phyloP scores from a whole-genome alignment of 306 rosid genomes.

The Gynostemma pentaphyllum region DNA sequence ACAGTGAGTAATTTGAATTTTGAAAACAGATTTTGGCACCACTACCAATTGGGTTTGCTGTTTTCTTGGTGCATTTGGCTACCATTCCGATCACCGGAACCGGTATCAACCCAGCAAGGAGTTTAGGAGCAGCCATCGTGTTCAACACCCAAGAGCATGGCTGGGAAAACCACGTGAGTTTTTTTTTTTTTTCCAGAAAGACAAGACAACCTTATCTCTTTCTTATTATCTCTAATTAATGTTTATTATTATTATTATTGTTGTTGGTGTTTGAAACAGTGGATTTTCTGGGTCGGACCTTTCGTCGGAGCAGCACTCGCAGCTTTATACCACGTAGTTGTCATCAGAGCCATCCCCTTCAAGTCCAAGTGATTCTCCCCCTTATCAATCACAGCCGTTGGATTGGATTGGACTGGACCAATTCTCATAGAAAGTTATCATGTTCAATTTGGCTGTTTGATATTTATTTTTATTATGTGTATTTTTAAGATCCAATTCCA shows the following conservation, averaged over 20 bases:
- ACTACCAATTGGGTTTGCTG: conserved; percentile 81
- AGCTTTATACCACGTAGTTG: conserved; percentile 45
- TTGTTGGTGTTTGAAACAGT: too few relatives aligned
- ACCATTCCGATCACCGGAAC: conserved; percentile 53
- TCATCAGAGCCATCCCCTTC: conserved; percentile 53
- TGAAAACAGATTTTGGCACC: conserved; percentile 80
- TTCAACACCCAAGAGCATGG: conserved; percentile 25
- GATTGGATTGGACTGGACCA: too few relatives aligned
- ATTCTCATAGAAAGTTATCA: neutral
- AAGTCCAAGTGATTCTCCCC: conserved; percentile 21
- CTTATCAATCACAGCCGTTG: neutral
- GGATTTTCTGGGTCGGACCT: conserved; percentile 60
- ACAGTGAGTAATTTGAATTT: neutral
- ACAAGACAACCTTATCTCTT: neutral
- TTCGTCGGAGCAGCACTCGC: conserved; percentile 47
- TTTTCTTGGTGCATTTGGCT: conserved; percentile 51
- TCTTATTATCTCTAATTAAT: too few relatives aligned
- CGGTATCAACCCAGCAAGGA: conserved; percentile 49
- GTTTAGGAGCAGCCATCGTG: conserved; percentile 48
- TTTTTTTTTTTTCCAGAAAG: neutral
- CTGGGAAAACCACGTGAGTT: conserved; percentile 40
- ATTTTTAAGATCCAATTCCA: neutral
- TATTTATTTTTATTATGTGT: neutral
- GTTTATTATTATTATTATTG: too few relatives aligned
- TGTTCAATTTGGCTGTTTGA: neutral